phyloP scores from a whole-genome alignment of 2,329 filamentous ascomycete genomes.

The Exophiala oligosperma region DNA sequence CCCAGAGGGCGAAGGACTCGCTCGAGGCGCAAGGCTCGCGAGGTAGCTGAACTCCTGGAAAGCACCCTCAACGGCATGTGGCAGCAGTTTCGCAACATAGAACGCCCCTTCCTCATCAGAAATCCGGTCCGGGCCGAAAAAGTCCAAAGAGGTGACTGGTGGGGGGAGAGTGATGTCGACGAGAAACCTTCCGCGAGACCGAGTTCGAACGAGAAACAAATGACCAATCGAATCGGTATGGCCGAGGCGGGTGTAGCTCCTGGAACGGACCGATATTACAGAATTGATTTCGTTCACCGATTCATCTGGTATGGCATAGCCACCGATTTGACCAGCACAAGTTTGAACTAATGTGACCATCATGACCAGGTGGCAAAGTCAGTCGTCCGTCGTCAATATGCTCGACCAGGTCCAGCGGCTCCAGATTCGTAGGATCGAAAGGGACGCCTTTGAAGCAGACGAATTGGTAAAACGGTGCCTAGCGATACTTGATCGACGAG shows the following conservation, averaged over 20 bases:
- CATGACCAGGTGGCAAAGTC: slow-evolving; percentile 20
- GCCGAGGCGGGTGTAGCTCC: slow-evolving; percentile 18
- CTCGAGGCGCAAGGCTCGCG: slow-evolving; percentile 11
- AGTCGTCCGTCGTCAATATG: slow-evolving; percentile 16
- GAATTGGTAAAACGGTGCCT: slow-evolving; percentile 23
- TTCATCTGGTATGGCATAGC: slow-evolving; percentile 20
- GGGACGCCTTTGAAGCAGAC: slow-evolving; percentile 23
- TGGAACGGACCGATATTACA: slow-evolving; percentile 23
- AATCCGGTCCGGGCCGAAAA: slow-evolving; percentile 15
- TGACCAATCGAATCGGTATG: slow-evolving; percentile 20
- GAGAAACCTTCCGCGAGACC: slow-evolving; percentile 14
- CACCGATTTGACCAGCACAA: neutral
- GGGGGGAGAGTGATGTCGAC: slow-evolving; percentile 20
- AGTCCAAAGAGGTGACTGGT: slow-evolving; percentile 21
- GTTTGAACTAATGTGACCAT: neutral
- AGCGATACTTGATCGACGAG: slow-evolving; percentile 4
- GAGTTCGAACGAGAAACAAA: slow-evolving; percentile 6
- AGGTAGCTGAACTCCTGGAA: slow-evolving; percentile 16
- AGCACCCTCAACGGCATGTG: slow-evolving; percentile 22
- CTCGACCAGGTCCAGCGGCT: slow-evolving; percentile 24
- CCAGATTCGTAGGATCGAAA: slow-evolving; percentile 27
- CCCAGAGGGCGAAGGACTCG: slow-evolving; percentile 8
- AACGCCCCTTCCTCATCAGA: slow-evolving; percentile 24
- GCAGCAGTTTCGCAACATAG: slow-evolving; percentile 26
- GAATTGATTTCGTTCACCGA: slow-evolving; percentile 23